Base-by-base conservation (phyloP, 768 basidiomycete species). In the Pholiota conissans region DNA sequence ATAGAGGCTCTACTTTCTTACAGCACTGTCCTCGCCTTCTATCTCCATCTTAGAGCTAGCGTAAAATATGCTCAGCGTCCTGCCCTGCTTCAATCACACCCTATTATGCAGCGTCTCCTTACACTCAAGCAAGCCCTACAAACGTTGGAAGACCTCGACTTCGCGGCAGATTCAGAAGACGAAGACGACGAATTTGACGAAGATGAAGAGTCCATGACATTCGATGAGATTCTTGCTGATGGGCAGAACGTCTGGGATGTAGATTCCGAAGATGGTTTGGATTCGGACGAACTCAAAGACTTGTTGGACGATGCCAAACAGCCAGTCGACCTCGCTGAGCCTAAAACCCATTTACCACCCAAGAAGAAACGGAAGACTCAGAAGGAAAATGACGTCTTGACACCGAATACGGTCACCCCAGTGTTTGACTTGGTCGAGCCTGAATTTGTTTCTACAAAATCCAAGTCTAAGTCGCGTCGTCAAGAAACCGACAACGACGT, bases 1-100 rank as follows among this genome's bases (percentile, higher is more conserved):
- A 37, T 49, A 98, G 95, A 98, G 79, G 83, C 94, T 1, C 78
- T 96, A 2, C 75, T 97, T 34, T 93, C 95, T 8, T 98, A 98
- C 67, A 81, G 91, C 18, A 91, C 94, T 0, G 88, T 86, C 2
- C 86, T 98, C 45, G 91, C 95, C 0, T 98, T 95, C 75, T 98
- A 96, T 74, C 76, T 98, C 37, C 86, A 95, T 70, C 79, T 98
- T n/a, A 85, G 91, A 16, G 78, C 90, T 22, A 81, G 81, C 37
- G 77, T 83, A 59, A 83, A 89, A 72, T 85, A 86, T 67, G 77
- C 82, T 6, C 77, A 79, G 54, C 81, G 78, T 32, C 89, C 84
- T 9, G 80, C 84, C 58, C 80, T 82, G 35, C 80, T 93, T 55
- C 84, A 82, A 67, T 72, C 77, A 14, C 89, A 87, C 67, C 89